A percentile compares a stretch with the other conserved stretches of the same genome.
Conservation (phyloP, 331 rosid genomes). For the Spiraea crenata region DNA sequence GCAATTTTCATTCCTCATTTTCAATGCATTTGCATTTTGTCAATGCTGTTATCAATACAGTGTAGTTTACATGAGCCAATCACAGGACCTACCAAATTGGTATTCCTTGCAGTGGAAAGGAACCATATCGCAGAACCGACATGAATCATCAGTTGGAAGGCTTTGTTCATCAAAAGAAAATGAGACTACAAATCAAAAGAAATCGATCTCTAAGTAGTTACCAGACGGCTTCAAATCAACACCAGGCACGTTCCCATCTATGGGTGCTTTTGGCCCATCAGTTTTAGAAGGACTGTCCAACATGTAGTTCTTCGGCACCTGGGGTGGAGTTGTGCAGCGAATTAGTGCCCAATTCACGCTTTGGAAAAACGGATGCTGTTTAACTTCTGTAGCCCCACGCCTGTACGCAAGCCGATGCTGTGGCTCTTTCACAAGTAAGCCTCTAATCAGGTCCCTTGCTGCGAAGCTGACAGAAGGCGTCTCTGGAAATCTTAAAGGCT, state of each 20-base stretch:
- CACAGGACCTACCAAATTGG: conserved; percentile 34
- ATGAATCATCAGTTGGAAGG: conserved; percentile 38
- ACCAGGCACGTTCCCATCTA: conserved; percentile 53
- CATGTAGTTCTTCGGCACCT: conserved; percentile 61
- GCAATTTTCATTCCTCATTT: conserved; percentile 32
- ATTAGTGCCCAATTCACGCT: conserved; percentile 93
- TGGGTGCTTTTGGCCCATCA: conserved; percentile 28
- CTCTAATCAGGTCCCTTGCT: conserved; percentile 90
- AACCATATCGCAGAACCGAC: conserved; percentile 34
- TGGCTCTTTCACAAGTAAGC: conserved; percentile 93
- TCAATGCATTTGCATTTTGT: conserved; percentile 35
- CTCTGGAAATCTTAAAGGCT: conserved; percentile 88
- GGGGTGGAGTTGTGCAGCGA: conserved; percentile 89
- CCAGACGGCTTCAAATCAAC: conserved; percentile 81
- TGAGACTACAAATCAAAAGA: conserved; percentile 56
- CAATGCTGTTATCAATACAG: conserved; percentile 19
- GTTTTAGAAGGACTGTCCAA: conserved; percentile 29
- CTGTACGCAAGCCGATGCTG: conserved; percentile 90
- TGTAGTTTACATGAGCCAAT: conserved; percentile 38
- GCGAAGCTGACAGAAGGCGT: conserved; percentile 89
- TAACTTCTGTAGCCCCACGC: conserved; percentile 91
- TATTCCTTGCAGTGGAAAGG: conserved; percentile 50
- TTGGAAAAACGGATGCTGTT: conserved; percentile 94
- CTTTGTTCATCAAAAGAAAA: conserved; percentile 20
- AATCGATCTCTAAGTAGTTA: conserved; percentile 92